Evolutionary conservation across 768 basidiomycete species (phyloP), one percentile per base, ranked within the genome.

Genomic region (Termitomyces sp.): DNA sequence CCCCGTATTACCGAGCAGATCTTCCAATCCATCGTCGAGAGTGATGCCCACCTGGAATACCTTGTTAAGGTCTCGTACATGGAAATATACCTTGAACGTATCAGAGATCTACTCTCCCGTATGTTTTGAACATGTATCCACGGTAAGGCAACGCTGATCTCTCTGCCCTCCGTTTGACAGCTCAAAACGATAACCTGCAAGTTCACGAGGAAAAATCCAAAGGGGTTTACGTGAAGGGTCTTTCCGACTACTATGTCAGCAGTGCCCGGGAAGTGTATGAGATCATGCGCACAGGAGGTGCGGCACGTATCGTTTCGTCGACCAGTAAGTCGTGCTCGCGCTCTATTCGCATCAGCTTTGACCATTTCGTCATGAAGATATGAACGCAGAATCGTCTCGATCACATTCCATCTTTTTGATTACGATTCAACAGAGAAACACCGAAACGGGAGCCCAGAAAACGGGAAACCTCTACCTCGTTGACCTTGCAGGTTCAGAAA

Each of bases 61-160:
- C 86, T 98, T 63, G 97, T 99, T 72, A 99, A 99, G 76, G 97
- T 98, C 54, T 97, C 94, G 37, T 99, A 98, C 73, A 98, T 99
- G 96, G 97, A 99, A 77, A 98, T 99, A 60, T 99, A 99, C 74
- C 81, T 98, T 61, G 97, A 99, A 74, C 86, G 89, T 62, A 93
- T 99, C 64, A 84, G 95, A 54, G 97, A 99, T 81, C 76, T 99
- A 57, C 81, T 99, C 55, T 89, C 94, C 60, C 97, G 96, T 98
- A 73, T 69, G 96, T 83, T 13, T 15, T 33, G 44, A 47, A 56
- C 55, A 27, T 45, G 55, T 37, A 24, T 52, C 3, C 34, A 47
- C 37, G 12, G 15, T 24, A 37, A n/a, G 36, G 48, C 46, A n/a
- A 45, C 31, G 16, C 54, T 45, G 15, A 50, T 34, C 36, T 34